Evolutionary conservation across 1,284 basidiomycete species (phyloP).

Genomic region (Ustilago loliicola): DNA sequence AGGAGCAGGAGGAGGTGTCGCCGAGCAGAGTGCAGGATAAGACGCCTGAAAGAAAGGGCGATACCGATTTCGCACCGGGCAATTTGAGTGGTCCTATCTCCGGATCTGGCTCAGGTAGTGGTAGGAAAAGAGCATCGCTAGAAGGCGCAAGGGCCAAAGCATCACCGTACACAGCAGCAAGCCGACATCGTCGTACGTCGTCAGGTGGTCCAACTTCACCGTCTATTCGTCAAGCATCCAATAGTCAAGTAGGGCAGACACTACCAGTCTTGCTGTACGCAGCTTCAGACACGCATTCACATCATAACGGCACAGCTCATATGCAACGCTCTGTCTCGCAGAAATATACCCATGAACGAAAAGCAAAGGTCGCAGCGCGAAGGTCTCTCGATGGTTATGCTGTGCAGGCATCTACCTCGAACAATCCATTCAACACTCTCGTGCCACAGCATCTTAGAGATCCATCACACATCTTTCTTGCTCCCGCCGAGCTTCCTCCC

Average conservation of each 20-base stretch:
- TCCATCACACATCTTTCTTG: constrained; percentile 12
- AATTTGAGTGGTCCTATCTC: constrained; percentile 32
- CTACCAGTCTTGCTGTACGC: constrained; percentile 7
- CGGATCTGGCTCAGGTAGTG: constrained; percentile 43
- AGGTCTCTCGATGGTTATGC: constrained; percentile 21
- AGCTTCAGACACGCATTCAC: neutral
- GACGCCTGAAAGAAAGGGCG: constrained; percentile 14
- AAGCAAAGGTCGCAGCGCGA: constrained; percentile 3
- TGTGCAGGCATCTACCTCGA: constrained; percentile 2
- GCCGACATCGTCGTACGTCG: constrained; percentile 29
- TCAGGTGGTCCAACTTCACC: constrained; percentile 20
- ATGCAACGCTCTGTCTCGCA: constrained; percentile 20
- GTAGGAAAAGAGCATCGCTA: constrained; percentile 34
- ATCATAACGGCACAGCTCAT: neutral
- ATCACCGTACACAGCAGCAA: constrained; percentile 23
- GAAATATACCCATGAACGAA: neutral
- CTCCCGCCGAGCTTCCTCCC: constrained; percentile 17
- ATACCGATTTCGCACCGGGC: constrained; percentile 30
- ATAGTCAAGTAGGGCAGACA: neutral
- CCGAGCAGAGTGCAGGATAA: neutral
- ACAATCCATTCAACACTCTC: constrained; percentile 22
- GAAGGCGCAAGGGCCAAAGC: constrained; percentile 29
- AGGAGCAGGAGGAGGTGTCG: neutral
- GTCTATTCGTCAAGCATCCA: neutral
- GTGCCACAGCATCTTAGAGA: constrained; percentile 35